Conservation (phyloP, 495 filamentous ascomycete species). For the Letharia columbiana region DNA sequence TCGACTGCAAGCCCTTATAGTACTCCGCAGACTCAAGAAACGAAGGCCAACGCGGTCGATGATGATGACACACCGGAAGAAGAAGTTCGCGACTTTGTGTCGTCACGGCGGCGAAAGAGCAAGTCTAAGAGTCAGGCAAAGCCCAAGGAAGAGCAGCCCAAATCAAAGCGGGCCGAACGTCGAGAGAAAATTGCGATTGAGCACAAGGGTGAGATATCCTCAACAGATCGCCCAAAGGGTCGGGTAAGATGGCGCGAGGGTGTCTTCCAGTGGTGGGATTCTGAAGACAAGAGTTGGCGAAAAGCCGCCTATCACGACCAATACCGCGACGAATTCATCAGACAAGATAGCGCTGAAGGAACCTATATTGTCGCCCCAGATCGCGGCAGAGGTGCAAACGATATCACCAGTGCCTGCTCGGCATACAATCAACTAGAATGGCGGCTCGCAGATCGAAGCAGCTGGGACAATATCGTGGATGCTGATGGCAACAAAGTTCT, state of each 20-base stretch:
- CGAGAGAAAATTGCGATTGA: neutral
- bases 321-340: conserved; percentile 10
- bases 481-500: conserved; percentile 13
- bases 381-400: conserved; percentile 1
- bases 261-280: conserved; percentile 6
- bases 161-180: neutral
- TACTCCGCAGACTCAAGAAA: neutral
- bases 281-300: neutral
- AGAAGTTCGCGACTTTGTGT: neutral
- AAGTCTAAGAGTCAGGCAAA: neutral
- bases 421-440: conserved; percentile 12
- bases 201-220: neutral
- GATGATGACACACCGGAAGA: neutral
- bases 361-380: conserved; percentile 10
- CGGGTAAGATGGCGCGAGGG: neutral
- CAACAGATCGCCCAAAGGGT: conserved; percentile 1
- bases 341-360: neutral
- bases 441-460: conserved; percentile 1
- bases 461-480: conserved; percentile 12
- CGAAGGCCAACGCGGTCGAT: neutral
- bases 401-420: conserved; percentile 12
- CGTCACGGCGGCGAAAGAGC: neutral
- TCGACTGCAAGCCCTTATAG: neutral
- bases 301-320: conserved; percentile 11
- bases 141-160: neutral